Percentiles rank a stretch among this genome's conserved stretches.
phyloP scores from a whole-genome alignment of 1,139 yeast genomes.

The Diutina catenulata region DNA sequence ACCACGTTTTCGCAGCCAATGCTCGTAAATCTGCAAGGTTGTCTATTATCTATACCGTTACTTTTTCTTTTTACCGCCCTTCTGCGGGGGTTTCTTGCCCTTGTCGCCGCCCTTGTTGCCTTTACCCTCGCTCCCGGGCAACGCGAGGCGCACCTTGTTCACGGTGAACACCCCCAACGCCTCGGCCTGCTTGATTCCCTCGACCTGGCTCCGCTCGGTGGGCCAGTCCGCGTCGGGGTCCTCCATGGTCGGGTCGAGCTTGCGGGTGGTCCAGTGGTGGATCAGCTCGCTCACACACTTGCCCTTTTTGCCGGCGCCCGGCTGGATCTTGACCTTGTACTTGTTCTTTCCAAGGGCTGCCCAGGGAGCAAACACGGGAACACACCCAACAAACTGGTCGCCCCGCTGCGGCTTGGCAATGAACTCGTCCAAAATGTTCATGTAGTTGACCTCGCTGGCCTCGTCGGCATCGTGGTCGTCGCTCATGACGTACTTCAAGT shows the following conservation, averaged over 20 bases:
- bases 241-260: slow-evolving; percentile 33
- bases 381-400: slow-evolving; percentile 42
- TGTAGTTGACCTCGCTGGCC: slow-evolving; percentile 19
- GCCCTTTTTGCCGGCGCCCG: slow-evolving; percentile 84
- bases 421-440: slow-evolving; percentile 29
- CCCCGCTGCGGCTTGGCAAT: slow-evolving; percentile 29
- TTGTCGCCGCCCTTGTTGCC: slow-evolving; percentile 8
- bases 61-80: not conserved
- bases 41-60: not conserved
- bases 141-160: slow-evolving; percentile 25
- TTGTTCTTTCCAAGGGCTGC: slow-evolving; percentile 58
- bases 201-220: slow-evolving; percentile 43
- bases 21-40: not conserved
- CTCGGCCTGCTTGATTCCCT: slow-evolving; percentile 42
- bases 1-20: not conserved
- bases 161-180: slow-evolving; percentile 28
- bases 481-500: slow-evolving; percentile 12
- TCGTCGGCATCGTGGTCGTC: slow-evolving; percentile 25
- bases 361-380: slow-evolving; percentile 96
- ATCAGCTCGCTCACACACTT: slow-evolving; percentile 67
- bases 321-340: slow-evolving; percentile 76
- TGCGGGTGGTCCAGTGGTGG: slow-evolving; percentile 44
- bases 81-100: not conserved
- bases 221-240: slow-evolving; percentile 66
- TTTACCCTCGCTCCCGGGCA: slow-evolving; percentile 16